Base-by-base conservation (phyloP, 225 moss, liverwort and hornwort genomes). In the Sphagnum tenellum region DNA sequence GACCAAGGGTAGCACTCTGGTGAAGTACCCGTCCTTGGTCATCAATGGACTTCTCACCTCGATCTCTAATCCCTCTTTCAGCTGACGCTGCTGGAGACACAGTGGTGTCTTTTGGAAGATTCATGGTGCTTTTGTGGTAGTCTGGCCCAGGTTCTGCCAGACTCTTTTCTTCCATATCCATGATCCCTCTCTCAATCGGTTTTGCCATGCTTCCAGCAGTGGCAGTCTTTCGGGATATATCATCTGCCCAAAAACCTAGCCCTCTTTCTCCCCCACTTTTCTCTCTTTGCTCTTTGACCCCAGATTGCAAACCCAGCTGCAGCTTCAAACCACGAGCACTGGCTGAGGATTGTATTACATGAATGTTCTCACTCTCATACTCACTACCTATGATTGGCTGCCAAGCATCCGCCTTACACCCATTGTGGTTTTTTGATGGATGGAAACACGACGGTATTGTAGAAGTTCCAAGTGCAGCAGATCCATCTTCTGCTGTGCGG, bases 401-500 rank as follows among this genome's bases (percentile, higher is more conserved):
- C 80, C 73, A 77, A 29, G 75, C 54, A 66, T 84, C 84, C 58
- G 78, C 73, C 73, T 75, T 81, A 47, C 73, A 71, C 49, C 73
- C 73, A 75, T 77, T 74, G 57, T 65, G 60, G 62, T 65, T 75
- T 55, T 67, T 70, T 47, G 66, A 47, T 12, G 14, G 71, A 51
- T 58, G 64, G 63, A 56, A 59, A 12, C 9, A 48, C 12, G 56
- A 59, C 56, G 80, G 73, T 3, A 55, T 83, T 66, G 53, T 72
- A 60, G 79, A 76, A 56, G 72, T 74, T 71, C 58, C 76, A 64
- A 67, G 46, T 14, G 65, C 48, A 65, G 71, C 70, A 65, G 70
- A 52, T 13, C 62, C 57, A 72, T 29, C 46, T 7, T 47, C 45
- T 11, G 70, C 80, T 66, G 68, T 13, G 61, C 71, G 68, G 61